Base-by-base conservation (phyloP, 2,329 filamentous ascomycete genomes). In the Ceratocystis smalleyi region DNA sequence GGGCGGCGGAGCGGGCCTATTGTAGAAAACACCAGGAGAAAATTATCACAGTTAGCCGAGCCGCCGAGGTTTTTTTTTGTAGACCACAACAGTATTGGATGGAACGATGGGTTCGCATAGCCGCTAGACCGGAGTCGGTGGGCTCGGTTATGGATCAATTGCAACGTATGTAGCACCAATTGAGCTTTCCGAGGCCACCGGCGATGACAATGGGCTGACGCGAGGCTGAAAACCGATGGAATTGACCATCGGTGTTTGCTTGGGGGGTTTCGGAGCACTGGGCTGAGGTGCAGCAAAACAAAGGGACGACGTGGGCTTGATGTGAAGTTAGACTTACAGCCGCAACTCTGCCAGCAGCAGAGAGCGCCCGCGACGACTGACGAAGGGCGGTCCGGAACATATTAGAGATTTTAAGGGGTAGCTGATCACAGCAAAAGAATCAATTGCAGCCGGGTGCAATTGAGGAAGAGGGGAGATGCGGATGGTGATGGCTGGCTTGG, bases 331-430 rank as follows among this genome's bases (percentile, higher is more conserved):
- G 77, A 95, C 92, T 87, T 91, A 97, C 94, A 81, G 86, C 87
- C 79, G 87, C 87, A 81, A 95, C 85, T 84, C 91, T 89, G 83
- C 89, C 85, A 75, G 88, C 83, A 76, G 89, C 88, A 87, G 90
- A 89, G 81, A 95, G 85, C 81, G 89, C 88, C 83, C 91, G 91
- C 82, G 88, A 88, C 78, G 91, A 95, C 84, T 95, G 91, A 83
- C 91, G 86, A 81, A 97, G 84, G 83, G 92, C 91, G 86, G 89
- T 95, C 82, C 92, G 90, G 85, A 96, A 95, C 92, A 97, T 96
- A 81, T 77, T 82, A 71, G 73, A 60, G 66, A 61, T 64, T 40
- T 64, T 68, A 57, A 62, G 62, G 60, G 65, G 65, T 66, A 66
- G 65, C 65, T 66, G 65, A 64, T 64, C 65, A 66, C 65, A 66